Evolutionary conservation across 345 rosid genomes (phyloP).

Genomic region (Gossypium turneri): DNA sequence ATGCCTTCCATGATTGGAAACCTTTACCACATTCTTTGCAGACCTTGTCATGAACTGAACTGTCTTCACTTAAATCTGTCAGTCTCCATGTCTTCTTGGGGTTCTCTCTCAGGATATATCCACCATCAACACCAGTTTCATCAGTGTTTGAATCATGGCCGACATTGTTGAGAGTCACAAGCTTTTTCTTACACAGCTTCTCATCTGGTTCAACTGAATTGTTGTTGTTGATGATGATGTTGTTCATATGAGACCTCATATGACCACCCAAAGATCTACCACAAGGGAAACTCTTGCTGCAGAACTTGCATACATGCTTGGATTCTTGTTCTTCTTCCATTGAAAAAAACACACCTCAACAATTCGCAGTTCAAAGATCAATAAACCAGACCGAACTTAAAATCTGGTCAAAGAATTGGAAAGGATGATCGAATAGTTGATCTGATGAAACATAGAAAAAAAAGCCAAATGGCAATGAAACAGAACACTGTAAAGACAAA

Average conservation of each 20-base stretch:
- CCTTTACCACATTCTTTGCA: constrained; percentile 49
- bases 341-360: background rate
- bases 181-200: constrained; percentile 34
- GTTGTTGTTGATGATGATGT: constrained; percentile 9
- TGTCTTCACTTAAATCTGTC: constrained; percentile 22
- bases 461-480: constrained; percentile 18
- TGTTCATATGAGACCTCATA: constrained; percentile 60
- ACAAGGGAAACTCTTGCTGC: constrained; percentile 54
- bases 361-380: too few relatives aligned
- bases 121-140: constrained; percentile 14
- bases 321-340: constrained; percentile 35
- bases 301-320: constrained; percentile 54
- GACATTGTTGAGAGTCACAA: constrained; percentile 22
- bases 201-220: constrained; percentile 31
- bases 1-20: constrained; percentile 40
- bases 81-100: constrained; percentile 51
- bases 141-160: background rate
- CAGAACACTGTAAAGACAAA: constrained; percentile 15
- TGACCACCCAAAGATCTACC: constrained; percentile 78
- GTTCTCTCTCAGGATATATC: constrained; percentile 46
- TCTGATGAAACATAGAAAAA: constrained; percentile 16
- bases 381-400: background rate
- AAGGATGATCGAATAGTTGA: constrained; percentile 19
- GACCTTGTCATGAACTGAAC: constrained; percentile 26
- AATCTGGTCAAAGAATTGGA: constrained; percentile 17